These are phyloP conservation scores for Arabidopsis arenosa DNA, from an alignment of 345 rosid species.

Conservation along the genomic window DNA sequence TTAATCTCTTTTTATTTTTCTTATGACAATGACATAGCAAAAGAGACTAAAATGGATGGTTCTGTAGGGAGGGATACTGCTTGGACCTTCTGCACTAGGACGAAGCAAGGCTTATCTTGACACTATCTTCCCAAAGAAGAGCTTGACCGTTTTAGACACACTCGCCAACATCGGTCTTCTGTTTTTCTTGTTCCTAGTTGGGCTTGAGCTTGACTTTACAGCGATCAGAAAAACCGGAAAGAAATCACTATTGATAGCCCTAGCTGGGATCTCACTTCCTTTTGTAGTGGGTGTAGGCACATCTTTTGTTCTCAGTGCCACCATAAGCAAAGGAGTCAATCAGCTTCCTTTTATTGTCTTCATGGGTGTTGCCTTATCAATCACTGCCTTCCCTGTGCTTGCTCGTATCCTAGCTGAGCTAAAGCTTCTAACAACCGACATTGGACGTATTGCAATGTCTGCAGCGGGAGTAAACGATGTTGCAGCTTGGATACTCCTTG, in stretches of 20 bases:
- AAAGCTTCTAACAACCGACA: constrained; percentile 56
- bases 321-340: constrained; percentile 42
- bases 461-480: constrained; percentile 59
- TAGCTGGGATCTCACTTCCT: constrained; percentile 65
- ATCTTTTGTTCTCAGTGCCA: constrained; percentile 50
- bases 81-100: constrained; percentile 67
- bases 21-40: background rate
- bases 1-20: background rate
- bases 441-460: constrained; percentile 62
- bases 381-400: constrained; percentile 61
- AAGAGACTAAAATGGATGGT: constrained; percentile 23
- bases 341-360: constrained; percentile 52
- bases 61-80: constrained; percentile 59
- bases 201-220: constrained; percentile 64
- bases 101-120: constrained; percentile 51
- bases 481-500: constrained; percentile 60
- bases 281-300: constrained; percentile 56
- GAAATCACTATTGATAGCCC: constrained; percentile 53
- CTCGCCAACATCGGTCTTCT: constrained; percentile 65
- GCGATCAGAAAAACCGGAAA: constrained; percentile 50
- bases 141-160: constrained; percentile 59
- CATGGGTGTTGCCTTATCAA: constrained; percentile 61
- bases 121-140: constrained; percentile 57
- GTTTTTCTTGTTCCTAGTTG: constrained; percentile 68
- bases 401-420: constrained; percentile 63